Percentiles rank a stretch among this genome's conserved stretches.
Conservation (phyloP, 1,284 basidiomycete species). For the Termitomyces sp. region DNA sequence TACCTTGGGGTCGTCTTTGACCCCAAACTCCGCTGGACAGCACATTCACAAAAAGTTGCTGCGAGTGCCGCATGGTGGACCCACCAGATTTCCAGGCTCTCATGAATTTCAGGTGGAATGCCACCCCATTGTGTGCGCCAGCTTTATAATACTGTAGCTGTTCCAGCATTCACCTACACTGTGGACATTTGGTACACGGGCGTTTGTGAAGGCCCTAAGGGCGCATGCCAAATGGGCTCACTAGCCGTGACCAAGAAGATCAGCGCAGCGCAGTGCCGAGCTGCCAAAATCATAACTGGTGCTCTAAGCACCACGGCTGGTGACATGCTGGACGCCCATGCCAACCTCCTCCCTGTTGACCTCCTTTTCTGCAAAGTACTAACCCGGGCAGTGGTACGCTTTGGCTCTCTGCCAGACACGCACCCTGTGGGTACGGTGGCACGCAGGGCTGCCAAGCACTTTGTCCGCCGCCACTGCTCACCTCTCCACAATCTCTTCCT, state of each 20-base stretch:
- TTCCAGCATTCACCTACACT: constrained; percentile 31
- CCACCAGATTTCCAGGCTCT: neutral
- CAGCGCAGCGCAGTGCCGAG: constrained; percentile 25
- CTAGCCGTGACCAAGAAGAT: constrained; percentile 19
- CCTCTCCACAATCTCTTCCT: neutral
- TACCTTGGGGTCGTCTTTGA: neutral
- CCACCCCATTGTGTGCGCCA: constrained; percentile 7
- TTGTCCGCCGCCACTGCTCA: neutral
- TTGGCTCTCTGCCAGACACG: constrained; percentile 25
- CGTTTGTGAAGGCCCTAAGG: neutral
- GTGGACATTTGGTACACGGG: constrained; percentile 26
- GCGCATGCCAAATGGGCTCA: neutral
- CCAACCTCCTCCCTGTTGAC: constrained; percentile 25
- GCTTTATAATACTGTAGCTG: constrained; percentile 25
- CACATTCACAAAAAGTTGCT: neutral
- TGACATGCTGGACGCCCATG: constrained; percentile 27
- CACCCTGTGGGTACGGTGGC: constrained; percentile 26
- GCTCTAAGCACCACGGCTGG: constrained; percentile 28
- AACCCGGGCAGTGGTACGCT: constrained; percentile 22
- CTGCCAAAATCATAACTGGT: constrained; percentile 28
- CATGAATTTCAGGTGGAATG: neutral
- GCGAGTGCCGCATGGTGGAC: constrained; percentile 4
- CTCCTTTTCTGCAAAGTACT: constrained; percentile 22
- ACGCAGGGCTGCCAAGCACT: neutral
- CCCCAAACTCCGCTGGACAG: neutral